Percentiles rank a stretch among this genome's conserved stretches.
Evolutionary conservation across 1,139 yeast genomes (phyloP).

Genomic region (Hyphopichia khmerensis): DNA sequence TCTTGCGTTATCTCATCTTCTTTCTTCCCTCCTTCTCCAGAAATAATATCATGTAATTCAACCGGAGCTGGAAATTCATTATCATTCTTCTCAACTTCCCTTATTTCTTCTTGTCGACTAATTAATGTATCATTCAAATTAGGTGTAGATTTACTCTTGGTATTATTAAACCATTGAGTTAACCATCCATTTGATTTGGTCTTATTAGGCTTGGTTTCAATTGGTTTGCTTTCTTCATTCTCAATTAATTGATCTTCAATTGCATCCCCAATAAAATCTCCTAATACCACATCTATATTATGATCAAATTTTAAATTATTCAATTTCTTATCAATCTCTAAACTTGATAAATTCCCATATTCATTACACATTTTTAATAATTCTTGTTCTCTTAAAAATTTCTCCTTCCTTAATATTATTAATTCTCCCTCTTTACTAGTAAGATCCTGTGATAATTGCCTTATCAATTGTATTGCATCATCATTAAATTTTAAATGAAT

Average conservation of each 20-base stretch:
- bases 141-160: neutral
- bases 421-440: constrained; percentile 51
- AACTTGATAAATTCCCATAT: constrained; percentile 41
- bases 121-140: too few relatives aligned
- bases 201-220: neutral
- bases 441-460: constrained; percentile 50
- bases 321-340: constrained; percentile 43
- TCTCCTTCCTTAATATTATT: constrained; percentile 36
- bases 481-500: constrained; percentile 26
- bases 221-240: neutral
- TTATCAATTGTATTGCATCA: constrained; percentile 42
- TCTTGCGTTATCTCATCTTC: constrained; percentile 7
- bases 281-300: constrained; percentile 14
- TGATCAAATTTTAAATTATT: constrained; percentile 14
- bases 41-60: constrained; percentile 43
- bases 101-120: too few relatives aligned
- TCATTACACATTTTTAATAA: constrained; percentile 41
- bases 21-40: neutral
- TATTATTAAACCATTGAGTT: constrained; percentile 15
- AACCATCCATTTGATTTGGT: constrained; percentile 13
- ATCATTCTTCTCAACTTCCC: too few relatives aligned
- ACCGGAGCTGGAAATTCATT: constrained; percentile 29
- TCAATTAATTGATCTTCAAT: constrained; percentile 5
- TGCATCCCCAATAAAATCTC: constrained; percentile 14
- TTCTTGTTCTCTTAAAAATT: constrained; percentile 44